Percentiles rank a stretch among this genome's conserved stretches.
phyloP scores from a whole-genome alignment of 352 stramenopile genomes.

The Pythium apleroticum region DNA sequence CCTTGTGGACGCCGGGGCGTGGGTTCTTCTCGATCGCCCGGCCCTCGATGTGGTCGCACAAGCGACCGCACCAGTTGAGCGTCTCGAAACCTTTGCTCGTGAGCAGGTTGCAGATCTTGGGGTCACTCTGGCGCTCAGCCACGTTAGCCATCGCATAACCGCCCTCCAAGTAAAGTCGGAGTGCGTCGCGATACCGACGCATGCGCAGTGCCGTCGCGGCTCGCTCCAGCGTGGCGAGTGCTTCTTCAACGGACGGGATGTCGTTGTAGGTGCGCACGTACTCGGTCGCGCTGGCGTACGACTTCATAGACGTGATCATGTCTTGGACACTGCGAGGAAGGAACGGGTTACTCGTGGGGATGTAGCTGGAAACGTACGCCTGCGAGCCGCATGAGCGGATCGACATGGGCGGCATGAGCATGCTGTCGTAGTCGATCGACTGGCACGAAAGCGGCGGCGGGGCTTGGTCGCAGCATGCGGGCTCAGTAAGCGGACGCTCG shows the following conservation, averaged over 20 bases:
- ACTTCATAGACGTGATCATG: conserved; percentile 78
- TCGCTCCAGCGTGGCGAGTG: conserved; percentile 69
- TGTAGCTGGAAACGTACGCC: conserved; percentile 75
- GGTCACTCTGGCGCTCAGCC: conserved; percentile 70
- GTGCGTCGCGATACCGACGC: conserved; percentile 71
- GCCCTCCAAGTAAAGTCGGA: conserved; percentile 83
- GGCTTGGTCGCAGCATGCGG: neutral
- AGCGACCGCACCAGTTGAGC: conserved; percentile 78
- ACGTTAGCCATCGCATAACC: conserved; percentile 85
- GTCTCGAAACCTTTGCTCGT: conserved; percentile 86
- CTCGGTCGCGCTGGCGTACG: conserved; percentile 71
- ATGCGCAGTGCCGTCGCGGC: conserved; percentile 54
- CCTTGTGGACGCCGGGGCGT: conserved; percentile 75
- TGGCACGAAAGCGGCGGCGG: conserved; percentile 27
- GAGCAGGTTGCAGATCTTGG: conserved; percentile 85
- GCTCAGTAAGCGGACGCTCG: neutral
- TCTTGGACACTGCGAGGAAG: conserved; percentile 56
- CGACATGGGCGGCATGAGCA: conserved; percentile 57
- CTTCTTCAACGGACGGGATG: conserved; percentile 78
- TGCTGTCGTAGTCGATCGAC: conserved; percentile 63
- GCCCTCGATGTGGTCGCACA: conserved; percentile 86
- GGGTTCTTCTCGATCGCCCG: conserved; percentile 74
- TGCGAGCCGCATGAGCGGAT: conserved; percentile 77
- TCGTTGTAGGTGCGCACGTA: conserved; percentile 75
- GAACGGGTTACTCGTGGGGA: conserved; percentile 65